These are phyloP conservation scores for Coprinopsis cinerea DNA, from an alignment of 768 basidiomycete species.

Conservation along the genomic window DNA sequence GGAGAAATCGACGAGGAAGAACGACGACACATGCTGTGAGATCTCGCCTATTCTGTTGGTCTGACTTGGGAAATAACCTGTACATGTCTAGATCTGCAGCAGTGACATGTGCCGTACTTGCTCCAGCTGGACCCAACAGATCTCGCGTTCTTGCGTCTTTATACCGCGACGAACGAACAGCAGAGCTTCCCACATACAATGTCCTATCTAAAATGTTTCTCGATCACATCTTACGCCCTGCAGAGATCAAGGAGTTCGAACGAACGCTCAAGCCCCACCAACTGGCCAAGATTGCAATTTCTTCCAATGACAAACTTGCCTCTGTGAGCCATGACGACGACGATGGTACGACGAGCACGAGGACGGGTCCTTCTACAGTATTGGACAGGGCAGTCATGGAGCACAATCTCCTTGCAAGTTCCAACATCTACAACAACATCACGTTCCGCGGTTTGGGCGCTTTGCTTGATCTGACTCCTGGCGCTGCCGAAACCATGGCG, in stretches of 20 bases:
- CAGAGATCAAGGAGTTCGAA: conserved; percentile 89
- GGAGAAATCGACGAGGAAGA: conserved; percentile 93
- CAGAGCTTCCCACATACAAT: conserved; percentile 73
- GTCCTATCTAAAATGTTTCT: conserved; percentile 98
- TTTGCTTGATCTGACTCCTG: conserved; percentile 82
- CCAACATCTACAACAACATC: conserved; percentile 97
- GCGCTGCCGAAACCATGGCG: conserved; percentile 95
- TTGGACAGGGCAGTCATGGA: conserved; percentile 98
- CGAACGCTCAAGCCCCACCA: conserved; percentile 86
- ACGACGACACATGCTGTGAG: conserved; percentile 84
- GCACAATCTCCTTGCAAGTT: conserved; percentile 94
- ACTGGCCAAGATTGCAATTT: conserved; percentile 84
- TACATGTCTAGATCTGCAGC: conserved; percentile 64
- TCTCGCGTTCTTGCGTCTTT: conserved; percentile 89
- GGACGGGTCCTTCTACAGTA: conserved; percentile 92
- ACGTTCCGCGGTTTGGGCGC: conserved; percentile 91
- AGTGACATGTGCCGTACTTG: conserved; percentile 93
- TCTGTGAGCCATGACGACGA: conserved; percentile 59
- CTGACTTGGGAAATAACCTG: conserved; percentile 2
- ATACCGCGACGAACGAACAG: conserved; percentile 88
- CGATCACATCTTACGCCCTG: conserved; percentile 89
- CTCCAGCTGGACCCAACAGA: conserved; percentile 94
- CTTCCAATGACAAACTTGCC: conserved; percentile 75
- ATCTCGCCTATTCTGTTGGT: conserved; percentile 8
- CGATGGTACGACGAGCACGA: conserved; percentile 50